Percentiles rank a stretch among this genome's conserved stretches.
Conservation (phyloP, 805 yeast species). For the Yarrowia porcina region DNA sequence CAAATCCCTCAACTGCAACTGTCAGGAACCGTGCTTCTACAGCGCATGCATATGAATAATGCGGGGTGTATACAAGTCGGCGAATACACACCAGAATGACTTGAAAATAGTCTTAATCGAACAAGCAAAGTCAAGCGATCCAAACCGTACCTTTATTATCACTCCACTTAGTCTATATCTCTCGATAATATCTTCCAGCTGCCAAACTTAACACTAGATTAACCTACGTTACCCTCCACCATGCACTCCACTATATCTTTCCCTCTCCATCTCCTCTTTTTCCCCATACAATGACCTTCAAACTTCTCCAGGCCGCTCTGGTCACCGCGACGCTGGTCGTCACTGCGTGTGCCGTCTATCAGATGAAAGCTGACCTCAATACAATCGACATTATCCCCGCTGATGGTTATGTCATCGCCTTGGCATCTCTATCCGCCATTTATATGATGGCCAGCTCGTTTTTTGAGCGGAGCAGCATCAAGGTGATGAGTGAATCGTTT, state of each 20-base stretch:
- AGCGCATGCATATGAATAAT: too few relatives aligned
- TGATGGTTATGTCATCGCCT: background rate
- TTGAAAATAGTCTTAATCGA: too few relatives aligned
- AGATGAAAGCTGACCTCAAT: constrained; percentile 1
- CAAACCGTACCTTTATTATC: too few relatives aligned
- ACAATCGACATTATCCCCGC: background rate
- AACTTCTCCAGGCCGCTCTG: background rate
- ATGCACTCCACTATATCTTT: background rate
- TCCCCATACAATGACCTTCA: background rate
- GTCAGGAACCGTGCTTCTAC: background rate
- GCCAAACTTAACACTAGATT: too few relatives aligned
- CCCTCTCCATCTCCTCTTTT: background rate
- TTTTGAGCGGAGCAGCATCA: background rate
- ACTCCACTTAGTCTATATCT: too few relatives aligned
- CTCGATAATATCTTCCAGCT: too few relatives aligned
- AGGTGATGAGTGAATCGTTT: background rate
- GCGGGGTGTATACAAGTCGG: too few relatives aligned
- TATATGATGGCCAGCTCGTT: background rate
- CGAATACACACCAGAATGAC: too few relatives aligned
- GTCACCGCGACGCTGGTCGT: background rate
- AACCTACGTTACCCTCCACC: background rate
- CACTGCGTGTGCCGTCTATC: background rate
- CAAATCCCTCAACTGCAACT: background rate
- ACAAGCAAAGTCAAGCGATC: too few relatives aligned
- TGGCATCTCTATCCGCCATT: background rate